Percentiles rank a stretch among this genome's conserved stretches.
Evolutionary conservation across 169 alveolate genomes (phyloP).

Genomic region (Cryptosporidium baileyi): DNA sequence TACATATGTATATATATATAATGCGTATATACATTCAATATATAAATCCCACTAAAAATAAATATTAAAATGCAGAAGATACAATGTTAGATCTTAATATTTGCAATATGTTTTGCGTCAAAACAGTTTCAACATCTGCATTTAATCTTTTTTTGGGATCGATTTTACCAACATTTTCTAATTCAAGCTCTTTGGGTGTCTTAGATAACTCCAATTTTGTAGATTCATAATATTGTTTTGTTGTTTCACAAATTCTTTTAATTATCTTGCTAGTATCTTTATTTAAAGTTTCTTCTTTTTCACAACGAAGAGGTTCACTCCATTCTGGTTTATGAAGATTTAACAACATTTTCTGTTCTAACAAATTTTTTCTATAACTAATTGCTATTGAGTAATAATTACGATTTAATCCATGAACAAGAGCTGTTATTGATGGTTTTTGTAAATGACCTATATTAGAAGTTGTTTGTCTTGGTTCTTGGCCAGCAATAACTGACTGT

Average conservation of each 20-base stretch:
- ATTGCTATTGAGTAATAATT: conserved; percentile 97
- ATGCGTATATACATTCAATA: no score
- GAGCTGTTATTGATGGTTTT: conserved; percentile 91
- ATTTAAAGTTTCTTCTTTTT: conserved; percentile 26
- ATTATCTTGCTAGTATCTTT: conserved; percentile 75
- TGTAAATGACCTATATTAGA: conserved; percentile 94
- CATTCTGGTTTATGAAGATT: conserved; percentile 94
- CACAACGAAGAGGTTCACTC: conserved; percentile 89
- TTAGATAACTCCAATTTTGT: conserved; percentile 93
- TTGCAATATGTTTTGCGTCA: conserved; percentile 79
- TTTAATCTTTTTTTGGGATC: conserved; percentile 89
- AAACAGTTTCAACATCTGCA: conserved; percentile 74
- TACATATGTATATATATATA: no score
- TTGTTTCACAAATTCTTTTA: conserved; percentile 82
- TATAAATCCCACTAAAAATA: no score
- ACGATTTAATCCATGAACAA: conserved; percentile 94
- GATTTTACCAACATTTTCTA: conserved; percentile 89
- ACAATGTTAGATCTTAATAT: conserved; percentile 77
- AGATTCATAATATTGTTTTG: conserved; percentile 90
- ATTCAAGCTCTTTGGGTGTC: conserved; percentile 92
- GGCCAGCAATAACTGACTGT: conserved; percentile 89
- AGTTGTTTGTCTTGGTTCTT: conserved; percentile 99
- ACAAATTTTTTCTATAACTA: conserved; percentile 94
- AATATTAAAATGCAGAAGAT: conserved; percentile 48
- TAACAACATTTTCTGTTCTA: conserved; percentile 96